phyloP scores from a whole-genome alignment of 208 protist species.

The Acanthamoeba polyphaga region DNA sequence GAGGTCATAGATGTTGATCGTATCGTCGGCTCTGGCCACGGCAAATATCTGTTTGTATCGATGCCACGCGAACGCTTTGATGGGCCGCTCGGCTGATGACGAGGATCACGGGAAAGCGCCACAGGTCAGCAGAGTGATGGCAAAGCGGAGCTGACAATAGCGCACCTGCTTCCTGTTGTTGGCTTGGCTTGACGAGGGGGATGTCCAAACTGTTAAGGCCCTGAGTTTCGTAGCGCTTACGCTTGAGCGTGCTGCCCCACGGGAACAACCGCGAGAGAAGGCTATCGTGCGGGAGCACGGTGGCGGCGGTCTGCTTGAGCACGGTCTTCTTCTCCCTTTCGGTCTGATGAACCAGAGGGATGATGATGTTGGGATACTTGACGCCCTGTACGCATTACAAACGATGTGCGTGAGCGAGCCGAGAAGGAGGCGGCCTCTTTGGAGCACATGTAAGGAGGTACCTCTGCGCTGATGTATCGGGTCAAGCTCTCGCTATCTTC shows the following conservation, averaged over 20 bases:
- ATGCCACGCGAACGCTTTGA: slow-evolving; percentile 57
- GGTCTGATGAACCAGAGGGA: background rate
- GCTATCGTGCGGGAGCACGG: background rate
- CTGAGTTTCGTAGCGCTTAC: background rate
- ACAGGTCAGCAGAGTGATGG: background rate
- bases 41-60: slow-evolving; percentile 61
- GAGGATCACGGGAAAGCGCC: background rate
- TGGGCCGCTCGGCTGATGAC: background rate
- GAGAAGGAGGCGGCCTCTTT: background rate
- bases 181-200: background rate
- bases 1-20: slow-evolving; percentile 44
- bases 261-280: background rate
- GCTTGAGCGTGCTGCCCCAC: background rate
- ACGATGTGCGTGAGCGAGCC: too few relatives aligned
- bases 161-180: background rate
- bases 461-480: slow-evolving; percentile 19
- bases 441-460: background rate
- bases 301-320: background rate
- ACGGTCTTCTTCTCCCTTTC: slow-evolving; percentile 26
- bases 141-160: too few relatives aligned
- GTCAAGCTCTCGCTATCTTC: slow-evolving; percentile 31
- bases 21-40: slow-evolving; percentile 9
- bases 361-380: slow-evolving; percentile 35
- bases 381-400: background rate
- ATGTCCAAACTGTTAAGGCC: background rate